These are phyloP conservation scores for Tricholoma bakamatsutake DNA, from an alignment of 768 basidiomycete species.

Conservation along the genomic window DNA sequence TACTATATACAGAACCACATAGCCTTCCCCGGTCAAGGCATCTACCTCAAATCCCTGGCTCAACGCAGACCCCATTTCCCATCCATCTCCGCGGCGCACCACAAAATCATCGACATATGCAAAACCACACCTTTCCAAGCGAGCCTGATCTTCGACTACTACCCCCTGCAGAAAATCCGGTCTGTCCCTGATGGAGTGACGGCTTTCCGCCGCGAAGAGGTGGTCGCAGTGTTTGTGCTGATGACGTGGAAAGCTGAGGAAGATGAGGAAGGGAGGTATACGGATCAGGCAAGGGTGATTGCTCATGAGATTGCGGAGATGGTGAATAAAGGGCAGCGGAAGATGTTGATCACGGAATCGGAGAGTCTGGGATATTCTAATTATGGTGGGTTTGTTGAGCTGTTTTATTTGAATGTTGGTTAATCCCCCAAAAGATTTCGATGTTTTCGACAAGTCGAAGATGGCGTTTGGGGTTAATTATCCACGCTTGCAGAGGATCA, in stretches of 20 bases:
- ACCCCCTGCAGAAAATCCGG: constrained; percentile 32
- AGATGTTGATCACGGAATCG: constrained; percentile 16
- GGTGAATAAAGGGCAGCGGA: constrained; percentile 18
- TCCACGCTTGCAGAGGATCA: constrained; percentile 26
- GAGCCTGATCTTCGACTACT: constrained; percentile 36
- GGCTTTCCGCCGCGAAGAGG: constrained; percentile 34
- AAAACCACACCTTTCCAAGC: not conserved
- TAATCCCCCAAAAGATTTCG: not conserved
- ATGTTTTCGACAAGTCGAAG: constrained; percentile 14
- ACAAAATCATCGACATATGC: constrained; percentile 7
- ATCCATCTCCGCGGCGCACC: constrained; percentile 19
- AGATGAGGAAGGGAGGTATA: constrained; percentile 22
- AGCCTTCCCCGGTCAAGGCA: constrained; percentile 11
- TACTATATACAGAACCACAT: not conserved
- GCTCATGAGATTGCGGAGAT: not conserved
- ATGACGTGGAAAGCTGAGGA: constrained; percentile 27
- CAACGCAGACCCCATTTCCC: constrained; percentile 18
- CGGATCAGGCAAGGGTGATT: not conserved
- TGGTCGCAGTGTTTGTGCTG: constrained; percentile 28
- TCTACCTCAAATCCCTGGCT: constrained; percentile 39
- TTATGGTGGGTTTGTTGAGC: constrained; percentile 29
- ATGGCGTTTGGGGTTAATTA: constrained; percentile 32
- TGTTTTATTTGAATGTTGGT: not conserved
- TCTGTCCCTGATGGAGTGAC: constrained; percentile 27
- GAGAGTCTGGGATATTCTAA: constrained; percentile 39